A percentile compares a stretch with the other conserved stretches of the same genome.
These are phyloP conservation scores for Polytolypa hystricis DNA, from an alignment of 2,329 filamentous ascomycete species.

Conservation along the genomic window DNA sequence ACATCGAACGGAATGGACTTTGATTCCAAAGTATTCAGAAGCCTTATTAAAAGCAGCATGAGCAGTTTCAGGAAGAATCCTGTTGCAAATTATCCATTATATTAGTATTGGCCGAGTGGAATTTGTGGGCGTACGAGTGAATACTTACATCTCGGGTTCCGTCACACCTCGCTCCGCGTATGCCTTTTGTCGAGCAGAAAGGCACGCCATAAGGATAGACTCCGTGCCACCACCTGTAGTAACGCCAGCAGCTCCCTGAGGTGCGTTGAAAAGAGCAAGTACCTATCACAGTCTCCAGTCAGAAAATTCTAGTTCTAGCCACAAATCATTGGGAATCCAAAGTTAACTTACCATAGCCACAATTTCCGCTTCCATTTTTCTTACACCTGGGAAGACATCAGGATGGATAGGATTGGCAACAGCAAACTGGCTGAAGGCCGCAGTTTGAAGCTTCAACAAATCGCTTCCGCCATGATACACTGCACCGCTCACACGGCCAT, in stretches of 20 bases:
- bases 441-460: constrained; percentile 72
- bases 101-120: neutral
- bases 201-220: constrained; percentile 90
- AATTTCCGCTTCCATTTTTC: constrained; percentile 98
- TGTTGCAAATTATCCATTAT: constrained; percentile 26
- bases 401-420: constrained; percentile 96
- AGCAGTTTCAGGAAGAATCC: constrained; percentile 86
- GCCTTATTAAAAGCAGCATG: constrained; percentile 97
- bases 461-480: constrained; percentile 90
- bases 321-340: neutral
- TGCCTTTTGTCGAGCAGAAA: constrained; percentile 82
- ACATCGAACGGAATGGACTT: constrained; percentile 76
- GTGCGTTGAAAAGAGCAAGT: constrained; percentile 77
- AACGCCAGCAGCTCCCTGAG: constrained; percentile 72
- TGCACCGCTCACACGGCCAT: constrained; percentile 84
- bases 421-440: constrained; percentile 88
- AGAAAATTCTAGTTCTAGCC: neutral
- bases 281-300: constrained; percentile 28
- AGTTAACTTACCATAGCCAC: constrained; percentile 73
- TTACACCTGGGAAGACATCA: constrained; percentile 92
- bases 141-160: constrained; percentile 78
- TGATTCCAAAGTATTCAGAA: constrained; percentile 92
- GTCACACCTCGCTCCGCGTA: constrained; percentile 75
- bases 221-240: constrained; percentile 91
- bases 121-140: neutral